phyloP scores from a whole-genome alignment of 768 basidiomycete species.

The Panaeolus cyanescens region DNA sequence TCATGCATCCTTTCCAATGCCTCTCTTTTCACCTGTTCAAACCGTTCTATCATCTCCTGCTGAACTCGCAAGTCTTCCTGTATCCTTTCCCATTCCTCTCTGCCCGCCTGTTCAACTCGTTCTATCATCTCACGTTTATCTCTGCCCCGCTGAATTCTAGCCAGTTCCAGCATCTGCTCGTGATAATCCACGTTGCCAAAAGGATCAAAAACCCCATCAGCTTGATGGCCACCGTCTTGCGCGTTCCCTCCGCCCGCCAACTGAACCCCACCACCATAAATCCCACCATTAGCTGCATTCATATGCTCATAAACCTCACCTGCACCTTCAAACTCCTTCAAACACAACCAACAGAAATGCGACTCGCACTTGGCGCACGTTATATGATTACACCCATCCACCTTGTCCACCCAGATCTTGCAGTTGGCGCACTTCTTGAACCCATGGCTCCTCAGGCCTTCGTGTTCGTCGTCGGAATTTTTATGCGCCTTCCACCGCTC shows the following conservation, averaged over 20 bases:
- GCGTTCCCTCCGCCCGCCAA: not conserved
- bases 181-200: not conserved
- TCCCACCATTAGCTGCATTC: slow-evolving; percentile 19
- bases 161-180: not conserved
- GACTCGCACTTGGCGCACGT: slow-evolving; percentile 44
- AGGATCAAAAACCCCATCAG: no score
- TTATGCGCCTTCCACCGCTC: slow-evolving; percentile 33
- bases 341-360: slow-evolving; percentile 60
- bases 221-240: not conserved
- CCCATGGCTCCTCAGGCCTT: slow-evolving; percentile 40
- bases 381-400: slow-evolving; percentile 58
- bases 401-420: slow-evolving; percentile 46
- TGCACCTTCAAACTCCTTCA: slow-evolving; percentile 35
- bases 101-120: no score
- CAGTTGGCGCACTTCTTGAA: slow-evolving; percentile 52
- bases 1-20: no score
- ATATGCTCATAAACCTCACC: slow-evolving; percentile 36
- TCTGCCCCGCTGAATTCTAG: not conserved
- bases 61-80: no score
- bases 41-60: no score
- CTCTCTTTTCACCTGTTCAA: no score
- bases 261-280: slow-evolving; percentile 10
- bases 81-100: no score
- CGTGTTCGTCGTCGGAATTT: slow-evolving; percentile 38
- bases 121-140: no score